Evolutionary conservation across 106 monocot species (phyloP), one percentile per base, ranked within the genome.

Genomic region (Platanthera zijinensis): DNA sequence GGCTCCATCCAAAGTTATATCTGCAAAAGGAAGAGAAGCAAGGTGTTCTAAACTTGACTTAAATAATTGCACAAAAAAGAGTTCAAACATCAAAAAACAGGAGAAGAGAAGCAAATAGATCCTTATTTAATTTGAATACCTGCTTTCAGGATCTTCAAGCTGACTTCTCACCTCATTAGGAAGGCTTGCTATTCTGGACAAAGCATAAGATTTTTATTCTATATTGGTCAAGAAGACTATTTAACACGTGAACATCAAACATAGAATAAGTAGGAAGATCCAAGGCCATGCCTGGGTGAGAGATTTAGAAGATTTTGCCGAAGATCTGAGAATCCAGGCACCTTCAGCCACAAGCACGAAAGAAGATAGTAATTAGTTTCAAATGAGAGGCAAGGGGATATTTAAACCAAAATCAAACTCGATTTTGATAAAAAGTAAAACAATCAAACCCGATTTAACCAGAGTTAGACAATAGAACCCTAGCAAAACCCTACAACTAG

Each of bases 1-100:
- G 96, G 79, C 93, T 97, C 96, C 96, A 97, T 78, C 96, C 96
- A 89, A 97, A 86, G 78, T 79, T 93, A 83, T 88, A 97, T 71
- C 96, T 97, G 70, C 15, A 69, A 45, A 67, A 72, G 25, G 53
- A 70, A 15, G 25, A 85, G 70, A 68, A 22, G 49, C 51, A 48
- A 52, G 1, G 21, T 46, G 61, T 46, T 22, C 51, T 21, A 62
- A 78, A 74, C 70, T 47, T 70, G 70, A 6, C 45, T 17, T 70
- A 48, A 70, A 17, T 7, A 47, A 4, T 70, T 70, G 7, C 17
- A 48, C 13, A 15, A 47, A 70, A 30, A 70, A 70, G 1, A 47
- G 48, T 48, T 48, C 47, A 70, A 70, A 70, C 14, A 48, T 70
- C 17, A 48, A 47, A 48, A 13, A 48, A n/a, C 45, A 70, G 11